Conservation (phyloP, 441 rosid species). For the Pelargonium australe region DNA sequence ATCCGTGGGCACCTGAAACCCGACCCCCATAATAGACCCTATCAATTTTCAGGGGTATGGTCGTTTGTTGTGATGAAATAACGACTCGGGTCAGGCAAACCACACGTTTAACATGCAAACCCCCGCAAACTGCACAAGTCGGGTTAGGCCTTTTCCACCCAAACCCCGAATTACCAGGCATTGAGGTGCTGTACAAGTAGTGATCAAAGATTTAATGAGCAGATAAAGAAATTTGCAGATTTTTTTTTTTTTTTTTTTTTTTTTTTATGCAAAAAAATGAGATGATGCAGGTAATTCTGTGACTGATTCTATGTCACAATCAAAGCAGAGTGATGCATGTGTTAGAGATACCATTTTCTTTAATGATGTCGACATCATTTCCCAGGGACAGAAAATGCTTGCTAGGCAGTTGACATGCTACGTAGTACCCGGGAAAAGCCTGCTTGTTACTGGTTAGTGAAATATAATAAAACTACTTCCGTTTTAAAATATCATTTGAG, state of each 20-base stretch:
- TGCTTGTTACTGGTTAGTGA: conserved; percentile 91
- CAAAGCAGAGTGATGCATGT: conserved; percentile 31
- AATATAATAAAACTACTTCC: conserved; percentile 2
- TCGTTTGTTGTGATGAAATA: no score
- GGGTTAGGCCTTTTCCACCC: background rate
- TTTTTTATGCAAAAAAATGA: no score
- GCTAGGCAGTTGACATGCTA: conserved; percentile 84
- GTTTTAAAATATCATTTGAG: no score
- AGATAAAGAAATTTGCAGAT: no score
- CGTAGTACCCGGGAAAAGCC: conserved; percentile 64
- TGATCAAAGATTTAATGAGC: no score
- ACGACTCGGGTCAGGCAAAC: no score
- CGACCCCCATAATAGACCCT: no score
- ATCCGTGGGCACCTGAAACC: no score
- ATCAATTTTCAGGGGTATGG: no score
- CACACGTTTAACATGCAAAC: no score
- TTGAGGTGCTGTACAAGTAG: no score
- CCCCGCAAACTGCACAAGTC: no score
- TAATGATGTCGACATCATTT: conserved; percentile 69
- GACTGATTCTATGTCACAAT: conserved; percentile 25
- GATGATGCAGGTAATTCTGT: conserved; percentile 35
- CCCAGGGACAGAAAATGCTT: conserved; percentile 84
- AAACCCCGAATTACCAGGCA: background rate
- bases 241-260: background rate
- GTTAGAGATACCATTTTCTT: conserved; percentile 62